Conservation (phyloP, 495 filamentous ascomycete species). For the Aspergillus haitiensis region DNA sequence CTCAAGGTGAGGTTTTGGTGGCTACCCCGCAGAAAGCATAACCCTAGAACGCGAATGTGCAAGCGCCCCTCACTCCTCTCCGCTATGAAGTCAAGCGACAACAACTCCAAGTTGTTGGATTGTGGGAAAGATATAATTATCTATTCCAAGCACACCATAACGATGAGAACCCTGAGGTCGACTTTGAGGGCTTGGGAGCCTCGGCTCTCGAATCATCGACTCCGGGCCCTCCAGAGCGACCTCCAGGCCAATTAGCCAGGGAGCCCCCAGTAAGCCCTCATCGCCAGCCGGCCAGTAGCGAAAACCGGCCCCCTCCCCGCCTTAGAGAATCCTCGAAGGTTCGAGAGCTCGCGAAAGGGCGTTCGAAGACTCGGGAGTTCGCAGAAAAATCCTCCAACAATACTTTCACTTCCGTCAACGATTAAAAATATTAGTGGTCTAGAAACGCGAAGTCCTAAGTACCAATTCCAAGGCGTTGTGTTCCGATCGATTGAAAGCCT, state of each 20-base stretch:
- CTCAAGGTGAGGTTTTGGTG: conserved; percentile 14
- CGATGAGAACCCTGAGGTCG: conserved; percentile 14
- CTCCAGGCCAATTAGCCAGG: not conserved
- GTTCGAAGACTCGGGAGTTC: no score
- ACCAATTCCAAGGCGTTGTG: no score
- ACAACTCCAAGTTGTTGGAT: conserved; percentile 10
- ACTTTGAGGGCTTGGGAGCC: not conserved
- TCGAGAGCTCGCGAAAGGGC: no score
- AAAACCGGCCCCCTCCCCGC: not conserved
- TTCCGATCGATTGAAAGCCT: no score
- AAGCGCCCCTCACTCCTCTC: conserved; percentile 5
- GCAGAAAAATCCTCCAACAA: no score
- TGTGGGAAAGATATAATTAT: conserved; percentile 8
- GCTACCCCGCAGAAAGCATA: not conserved
- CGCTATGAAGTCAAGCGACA: conserved; percentile 1
- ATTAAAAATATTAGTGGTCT: no score
- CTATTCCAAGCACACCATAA: conserved; percentile 17
- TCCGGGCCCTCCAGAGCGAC: not conserved
- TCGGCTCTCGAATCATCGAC: not conserved
- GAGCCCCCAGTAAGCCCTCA: not conserved
- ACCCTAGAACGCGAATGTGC: not conserved
- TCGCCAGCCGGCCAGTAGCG: not conserved
- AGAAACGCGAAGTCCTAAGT: no score
- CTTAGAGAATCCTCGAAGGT: no score
- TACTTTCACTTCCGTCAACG: no score